phyloP scores from a whole-genome alignment of 176 grass and related monocot species.

The Poa pratensis region DNA sequence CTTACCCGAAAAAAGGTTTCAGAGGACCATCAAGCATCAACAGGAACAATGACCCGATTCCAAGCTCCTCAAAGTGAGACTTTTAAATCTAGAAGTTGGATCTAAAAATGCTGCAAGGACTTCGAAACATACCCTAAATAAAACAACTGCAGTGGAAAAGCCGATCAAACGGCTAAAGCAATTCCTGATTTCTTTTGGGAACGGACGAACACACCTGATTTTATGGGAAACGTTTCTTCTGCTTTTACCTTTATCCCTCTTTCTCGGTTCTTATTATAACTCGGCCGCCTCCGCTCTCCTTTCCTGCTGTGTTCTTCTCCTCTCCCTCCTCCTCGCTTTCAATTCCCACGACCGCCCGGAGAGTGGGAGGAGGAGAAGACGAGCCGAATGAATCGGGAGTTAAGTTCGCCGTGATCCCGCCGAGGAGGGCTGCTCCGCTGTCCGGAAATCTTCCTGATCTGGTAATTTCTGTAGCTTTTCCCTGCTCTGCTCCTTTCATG shows the following conservation, averaged over 20 bases:
- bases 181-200: background rate
- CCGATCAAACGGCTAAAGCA: too few species aligned
- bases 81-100: too few species aligned
- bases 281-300: constrained; percentile 5
- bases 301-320: background rate
- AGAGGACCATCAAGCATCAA: too few species aligned
- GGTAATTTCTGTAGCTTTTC: background rate
- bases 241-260: background rate
- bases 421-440: background rate
- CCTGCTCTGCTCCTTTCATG: background rate
- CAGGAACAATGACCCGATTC: too few species aligned
- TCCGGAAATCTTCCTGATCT: constrained; percentile 9
- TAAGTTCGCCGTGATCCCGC: background rate
- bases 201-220: background rate
- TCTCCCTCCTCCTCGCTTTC: constrained; percentile 3
- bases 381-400: background rate
- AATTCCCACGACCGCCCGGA: background rate
- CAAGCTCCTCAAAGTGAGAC: too few species aligned
- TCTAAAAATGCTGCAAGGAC: too few species aligned
- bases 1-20: too few species aligned
- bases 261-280: background rate
- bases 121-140: too few species aligned
- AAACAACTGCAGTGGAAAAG: too few species aligned
- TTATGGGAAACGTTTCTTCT: constrained; percentile 3
- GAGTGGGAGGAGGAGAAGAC: background rate